Percentiles rank a stretch among this genome's conserved stretches.
Evolutionary conservation across 306 rosid species (phyloP).

Genomic region (Abrus precatorius): DNA sequence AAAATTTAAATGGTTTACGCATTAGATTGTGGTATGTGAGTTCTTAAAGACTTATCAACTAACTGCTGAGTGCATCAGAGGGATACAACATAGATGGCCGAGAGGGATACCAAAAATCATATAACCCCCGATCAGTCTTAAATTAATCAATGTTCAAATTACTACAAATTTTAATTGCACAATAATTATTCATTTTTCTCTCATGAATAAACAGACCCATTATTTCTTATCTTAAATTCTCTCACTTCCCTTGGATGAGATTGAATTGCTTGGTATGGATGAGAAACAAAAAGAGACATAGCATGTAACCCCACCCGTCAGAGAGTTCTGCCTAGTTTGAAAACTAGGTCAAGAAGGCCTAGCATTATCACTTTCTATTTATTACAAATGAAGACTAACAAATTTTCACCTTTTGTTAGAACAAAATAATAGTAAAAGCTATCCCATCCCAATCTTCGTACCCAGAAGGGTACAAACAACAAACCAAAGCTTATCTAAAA

Average conservation of each 20-base stretch:
- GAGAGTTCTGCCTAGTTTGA: background rate
- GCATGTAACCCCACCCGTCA: constrained; percentile 25
- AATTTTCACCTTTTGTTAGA: constrained; percentile 22
- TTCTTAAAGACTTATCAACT: background rate
- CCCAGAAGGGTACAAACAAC: background rate
- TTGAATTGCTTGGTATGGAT: background rate
- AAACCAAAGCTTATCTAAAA: constrained; percentile 40
- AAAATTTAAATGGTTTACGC: background rate
- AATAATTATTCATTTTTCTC: background rate
- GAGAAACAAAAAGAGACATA: constrained; percentile 48
- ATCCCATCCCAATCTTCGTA: constrained; percentile 19
- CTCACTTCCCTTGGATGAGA: background rate
- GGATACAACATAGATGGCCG: background rate
- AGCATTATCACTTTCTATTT: constrained; percentile 4
- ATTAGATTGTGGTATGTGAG: background rate
- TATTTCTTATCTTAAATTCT: background rate
- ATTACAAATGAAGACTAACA: background rate
- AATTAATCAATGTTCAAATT: background rate
- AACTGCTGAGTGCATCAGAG: background rate
- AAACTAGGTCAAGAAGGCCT: constrained; percentile 12
- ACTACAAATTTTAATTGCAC: background rate
- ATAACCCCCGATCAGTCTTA: background rate
- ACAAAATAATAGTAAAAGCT: constrained; percentile 4
- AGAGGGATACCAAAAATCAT: background rate
- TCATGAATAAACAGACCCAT: background rate